Evolutionary conservation across 768 basidiomycete species (phyloP).

Genomic region (Hirschioporus abietinus): DNA sequence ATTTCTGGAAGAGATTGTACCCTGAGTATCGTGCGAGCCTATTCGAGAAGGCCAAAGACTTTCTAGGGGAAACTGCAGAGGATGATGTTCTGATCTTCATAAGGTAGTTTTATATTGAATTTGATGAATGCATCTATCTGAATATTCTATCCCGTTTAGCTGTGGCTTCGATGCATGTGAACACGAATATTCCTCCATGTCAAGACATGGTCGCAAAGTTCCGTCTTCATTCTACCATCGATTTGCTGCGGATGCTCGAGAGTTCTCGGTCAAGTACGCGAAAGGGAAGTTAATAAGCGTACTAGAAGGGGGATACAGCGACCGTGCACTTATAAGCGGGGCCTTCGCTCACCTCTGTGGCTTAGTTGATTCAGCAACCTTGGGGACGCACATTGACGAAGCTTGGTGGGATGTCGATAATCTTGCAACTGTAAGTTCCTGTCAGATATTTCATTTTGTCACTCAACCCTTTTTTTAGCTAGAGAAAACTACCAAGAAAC

Average conservation of each 20-base stretch:
- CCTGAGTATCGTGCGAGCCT: slow-evolving; percentile 55
- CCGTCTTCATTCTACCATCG: slow-evolving; percentile 81
- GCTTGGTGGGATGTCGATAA: slow-evolving; percentile 65
- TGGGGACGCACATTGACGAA: slow-evolving; percentile 18
- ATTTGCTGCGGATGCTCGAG: slow-evolving; percentile 68
- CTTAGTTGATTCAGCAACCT: slow-evolving; percentile 35
- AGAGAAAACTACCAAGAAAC: slow-evolving; percentile 60
- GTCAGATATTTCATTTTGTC: neutral
- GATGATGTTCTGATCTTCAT: slow-evolving; percentile 81
- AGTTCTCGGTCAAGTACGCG: slow-evolving; percentile 60
- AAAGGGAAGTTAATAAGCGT: slow-evolving; percentile 76
- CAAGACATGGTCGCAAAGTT: slow-evolving; percentile 84
- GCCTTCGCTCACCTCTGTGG: slow-evolving; percentile 79
- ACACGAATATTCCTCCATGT: slow-evolving; percentile 89
- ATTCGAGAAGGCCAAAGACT: slow-evolving; percentile 62
- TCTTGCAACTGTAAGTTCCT: slow-evolving; percentile 45
- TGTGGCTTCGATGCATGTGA: slow-evolving; percentile 95
- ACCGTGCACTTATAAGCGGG: slow-evolving; percentile 80
- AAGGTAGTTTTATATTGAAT: slow-evolving; percentile 45
- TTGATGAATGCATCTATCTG: neutral
- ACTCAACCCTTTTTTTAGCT: slow-evolving; percentile 35
- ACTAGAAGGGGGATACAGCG: slow-evolving; percentile 93
- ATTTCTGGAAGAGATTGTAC: slow-evolving; percentile 77
- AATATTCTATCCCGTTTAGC: slow-evolving; percentile 31
- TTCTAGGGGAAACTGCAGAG: slow-evolving; percentile 47